Percentiles rank a stretch among this genome's conserved stretches.
Conservation (phyloP, 2,329 filamentous ascomycete genomes). For the Passalora sequoiae region DNA sequence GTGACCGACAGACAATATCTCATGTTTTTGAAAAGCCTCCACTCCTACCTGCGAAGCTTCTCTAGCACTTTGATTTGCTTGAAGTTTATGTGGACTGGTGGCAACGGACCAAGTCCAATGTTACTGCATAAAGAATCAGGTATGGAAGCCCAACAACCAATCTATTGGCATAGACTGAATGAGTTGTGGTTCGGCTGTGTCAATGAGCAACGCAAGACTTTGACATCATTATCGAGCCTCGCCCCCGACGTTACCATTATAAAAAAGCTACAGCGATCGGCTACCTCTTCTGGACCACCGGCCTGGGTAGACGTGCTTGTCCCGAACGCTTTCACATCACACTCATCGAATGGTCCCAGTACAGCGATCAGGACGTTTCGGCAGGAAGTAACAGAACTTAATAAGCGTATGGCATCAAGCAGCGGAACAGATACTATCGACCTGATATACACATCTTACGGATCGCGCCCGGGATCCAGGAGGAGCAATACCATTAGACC, state of each 20-base stretch:
- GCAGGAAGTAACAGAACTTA: too few relatives aligned
- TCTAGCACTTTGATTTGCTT: conserved; percentile 24
- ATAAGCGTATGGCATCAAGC: too few relatives aligned
- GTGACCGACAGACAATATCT: conserved; percentile 23
- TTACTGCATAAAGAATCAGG: conserved; percentile 20
- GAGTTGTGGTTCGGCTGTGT: conserved; percentile 27
- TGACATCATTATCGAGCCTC: conserved; percentile 3
- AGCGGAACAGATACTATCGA: too few relatives aligned
- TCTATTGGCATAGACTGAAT: conserved; percentile 22
- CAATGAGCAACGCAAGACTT: conserved; percentile 13
- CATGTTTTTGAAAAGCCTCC: conserved; percentile 29
- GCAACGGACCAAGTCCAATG: conserved; percentile 29
- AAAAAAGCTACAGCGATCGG: conserved; percentile 12
- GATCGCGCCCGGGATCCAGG: too few relatives aligned
- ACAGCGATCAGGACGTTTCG: too few relatives aligned
- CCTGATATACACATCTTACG: too few relatives aligned
- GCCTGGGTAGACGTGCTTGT: not conserved
- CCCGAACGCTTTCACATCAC: not conserved
- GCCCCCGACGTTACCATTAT: conserved; percentile 13
- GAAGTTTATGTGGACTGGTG: conserved; percentile 31
- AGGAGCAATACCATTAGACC: too few relatives aligned
- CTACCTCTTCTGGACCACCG: too few relatives aligned
- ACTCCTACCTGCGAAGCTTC: conserved; percentile 32
- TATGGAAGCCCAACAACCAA: conserved; percentile 12
- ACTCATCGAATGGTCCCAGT: too few relatives aligned